These are phyloP conservation scores for Paecilomyces sp. DNA, from an alignment of 2,329 filamentous ascomycete species.

Conservation along the genomic window DNA sequence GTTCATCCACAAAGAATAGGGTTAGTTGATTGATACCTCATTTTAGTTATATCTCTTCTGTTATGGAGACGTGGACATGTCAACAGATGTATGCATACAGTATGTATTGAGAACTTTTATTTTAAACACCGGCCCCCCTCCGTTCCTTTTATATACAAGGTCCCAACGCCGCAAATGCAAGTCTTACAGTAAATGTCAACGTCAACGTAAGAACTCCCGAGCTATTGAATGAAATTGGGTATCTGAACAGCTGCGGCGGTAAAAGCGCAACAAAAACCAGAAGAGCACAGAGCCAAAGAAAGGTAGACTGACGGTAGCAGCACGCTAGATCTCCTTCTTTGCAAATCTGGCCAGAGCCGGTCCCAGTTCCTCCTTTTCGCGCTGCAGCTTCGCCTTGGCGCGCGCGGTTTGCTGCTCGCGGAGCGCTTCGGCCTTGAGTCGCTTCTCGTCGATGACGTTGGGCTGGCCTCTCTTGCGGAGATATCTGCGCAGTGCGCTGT, in stretches of 20 bases:
- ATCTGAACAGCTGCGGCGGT: constrained; percentile 1
- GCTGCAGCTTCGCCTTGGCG: constrained; percentile 59
- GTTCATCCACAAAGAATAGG: neutral
- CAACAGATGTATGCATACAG: neutral
- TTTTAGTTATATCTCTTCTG: neutral
- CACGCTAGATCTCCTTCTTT: constrained; percentile 47
- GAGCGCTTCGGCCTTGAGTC: constrained; percentile 76
- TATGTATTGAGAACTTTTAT: neutral
- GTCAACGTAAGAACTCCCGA: neutral
- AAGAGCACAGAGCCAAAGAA: constrained; percentile 7
- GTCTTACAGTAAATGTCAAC: neutral
- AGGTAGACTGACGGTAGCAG: constrained; percentile 1
- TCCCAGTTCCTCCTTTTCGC: constrained; percentile 68
- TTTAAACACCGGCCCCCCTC: neutral
- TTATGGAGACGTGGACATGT: neutral
- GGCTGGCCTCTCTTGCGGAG: constrained; percentile 84
- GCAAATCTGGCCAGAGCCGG: constrained; percentile 83
- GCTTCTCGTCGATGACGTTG: constrained; percentile 95
- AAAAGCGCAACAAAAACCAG: constrained; percentile 2
- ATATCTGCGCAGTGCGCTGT: constrained; percentile 79
- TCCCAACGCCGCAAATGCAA: neutral
- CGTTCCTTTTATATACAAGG: neutral
- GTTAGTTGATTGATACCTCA: too few relatives aligned
- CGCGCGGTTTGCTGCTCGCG: constrained; percentile 62
- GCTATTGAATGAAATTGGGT: neutral